Evolutionary conservation across 2,329 filamentous ascomycete species (phyloP).

Genomic region (Penicillium hesseltinei): DNA sequence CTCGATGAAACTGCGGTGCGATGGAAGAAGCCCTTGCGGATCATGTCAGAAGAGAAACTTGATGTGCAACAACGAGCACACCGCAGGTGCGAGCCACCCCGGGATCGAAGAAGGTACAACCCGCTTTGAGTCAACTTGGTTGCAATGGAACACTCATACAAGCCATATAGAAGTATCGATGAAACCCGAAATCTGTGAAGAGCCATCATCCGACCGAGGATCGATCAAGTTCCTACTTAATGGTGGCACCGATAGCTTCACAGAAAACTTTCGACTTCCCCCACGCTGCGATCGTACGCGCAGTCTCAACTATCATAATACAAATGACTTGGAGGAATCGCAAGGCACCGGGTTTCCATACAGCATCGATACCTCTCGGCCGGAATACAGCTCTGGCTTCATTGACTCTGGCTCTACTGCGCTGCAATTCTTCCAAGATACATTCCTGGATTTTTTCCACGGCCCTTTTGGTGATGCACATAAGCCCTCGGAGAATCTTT

Average conservation of each 20-base stretch:
- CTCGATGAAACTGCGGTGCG: conserved; percentile 49
- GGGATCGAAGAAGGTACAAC: conserved; percentile 22
- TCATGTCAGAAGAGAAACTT: conserved; percentile 46
- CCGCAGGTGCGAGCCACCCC: conserved; percentile 12
- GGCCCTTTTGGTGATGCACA: conserved; percentile 34
- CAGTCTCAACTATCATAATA: conserved; percentile 38
- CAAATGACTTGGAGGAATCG: conserved; percentile 26
- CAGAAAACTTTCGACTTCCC: conserved; percentile 46
- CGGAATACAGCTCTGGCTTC: conserved; percentile 21
- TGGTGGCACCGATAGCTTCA: conserved; percentile 47
- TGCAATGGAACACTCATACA: neutral
- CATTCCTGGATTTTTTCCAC: conserved; percentile 40
- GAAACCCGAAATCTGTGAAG: conserved; percentile 29
- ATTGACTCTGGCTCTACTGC: conserved; percentile 26
- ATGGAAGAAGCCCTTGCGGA: conserved; percentile 45
- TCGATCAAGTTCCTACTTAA: conserved; percentile 50
- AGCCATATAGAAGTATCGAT: conserved; percentile 16
- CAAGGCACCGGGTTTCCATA: conserved; percentile 20
- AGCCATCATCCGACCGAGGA: conserved; percentile 40
- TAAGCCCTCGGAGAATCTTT: conserved; percentile 26
- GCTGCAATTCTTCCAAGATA: conserved; percentile 36
- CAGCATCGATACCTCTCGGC: conserved; percentile 8
- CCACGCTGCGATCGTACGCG: conserved; percentile 39
- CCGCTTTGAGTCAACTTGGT: neutral
- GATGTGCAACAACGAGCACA: conserved; percentile 40